Conservation (phyloP, 805 yeast genomes). For the Ogataea pini region DNA sequence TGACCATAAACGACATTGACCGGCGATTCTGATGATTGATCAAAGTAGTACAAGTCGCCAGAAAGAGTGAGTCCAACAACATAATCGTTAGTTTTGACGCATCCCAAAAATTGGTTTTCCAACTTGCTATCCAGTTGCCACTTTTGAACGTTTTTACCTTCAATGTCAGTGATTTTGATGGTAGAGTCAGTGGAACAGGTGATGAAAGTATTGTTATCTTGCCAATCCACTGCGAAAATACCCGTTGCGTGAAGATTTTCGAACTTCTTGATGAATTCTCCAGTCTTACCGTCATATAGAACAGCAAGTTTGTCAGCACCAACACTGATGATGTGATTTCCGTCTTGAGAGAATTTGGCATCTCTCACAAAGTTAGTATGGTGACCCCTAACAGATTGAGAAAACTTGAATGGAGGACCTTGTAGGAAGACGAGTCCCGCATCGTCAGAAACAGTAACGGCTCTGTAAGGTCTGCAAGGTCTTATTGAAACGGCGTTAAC, state of each 20-base stretch:
- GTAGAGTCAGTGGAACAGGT: constrained; percentile 84
- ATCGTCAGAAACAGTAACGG: constrained; percentile 92
- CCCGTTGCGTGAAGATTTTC: constrained; percentile 69
- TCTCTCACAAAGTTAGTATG: constrained; percentile 81
- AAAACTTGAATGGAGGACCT: constrained; percentile 94
- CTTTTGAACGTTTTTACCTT: constrained; percentile 44
- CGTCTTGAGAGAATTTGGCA: constrained; percentile 81
- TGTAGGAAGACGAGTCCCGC: constrained; percentile 77
- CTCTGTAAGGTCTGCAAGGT: constrained; percentile 87
- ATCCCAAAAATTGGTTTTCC: constrained; percentile 77
- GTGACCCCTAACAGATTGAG: constrained; percentile 65
- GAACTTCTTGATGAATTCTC: constrained; percentile 62
- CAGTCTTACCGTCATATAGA: constrained; percentile 84
- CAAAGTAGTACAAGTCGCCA: constrained; percentile 70
- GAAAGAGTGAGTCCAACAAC: constrained; percentile 66
- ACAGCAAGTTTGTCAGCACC: constrained; percentile 82
- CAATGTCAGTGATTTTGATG: constrained; percentile 64
- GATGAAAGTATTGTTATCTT: constrained; percentile 59
- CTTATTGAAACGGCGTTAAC: constrained; percentile 84
- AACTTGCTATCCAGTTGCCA: constrained; percentile 53
- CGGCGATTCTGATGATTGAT: constrained; percentile 40
- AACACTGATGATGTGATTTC: constrained; percentile 70
- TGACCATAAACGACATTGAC: constrained; percentile 64
- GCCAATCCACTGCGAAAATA: constrained; percentile 76
- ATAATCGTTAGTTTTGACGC: constrained; percentile 59